Evolutionary conservation across 1,284 basidiomycete genomes (phyloP).

Genomic region (Sphagnurus paluster): DNA sequence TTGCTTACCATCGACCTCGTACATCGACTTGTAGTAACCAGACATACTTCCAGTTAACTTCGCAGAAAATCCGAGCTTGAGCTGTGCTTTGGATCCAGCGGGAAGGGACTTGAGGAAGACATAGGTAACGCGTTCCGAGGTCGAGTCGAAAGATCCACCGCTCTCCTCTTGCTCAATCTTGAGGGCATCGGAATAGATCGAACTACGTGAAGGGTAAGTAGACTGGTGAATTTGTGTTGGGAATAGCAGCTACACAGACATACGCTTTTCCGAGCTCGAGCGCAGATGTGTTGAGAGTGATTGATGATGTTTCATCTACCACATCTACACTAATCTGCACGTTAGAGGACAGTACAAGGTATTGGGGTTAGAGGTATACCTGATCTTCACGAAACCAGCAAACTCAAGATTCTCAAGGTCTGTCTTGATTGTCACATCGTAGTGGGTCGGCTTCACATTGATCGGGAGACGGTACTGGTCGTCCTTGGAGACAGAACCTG

Average conservation of each 20-base stretch:
- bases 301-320: constrained; percentile 58
- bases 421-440: constrained; percentile 83
- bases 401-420: constrained; percentile 78
- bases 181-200: constrained; percentile 61
- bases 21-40: constrained; percentile 69
- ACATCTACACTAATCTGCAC: constrained; percentile 65
- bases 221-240: background rate
- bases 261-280: constrained; percentile 70
- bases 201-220: constrained; percentile 27
- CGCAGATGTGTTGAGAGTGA: constrained; percentile 75
- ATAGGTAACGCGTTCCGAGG: constrained; percentile 66
- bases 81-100: constrained; percentile 61
- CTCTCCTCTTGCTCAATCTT: constrained; percentile 53
- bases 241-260: constrained; percentile 16
- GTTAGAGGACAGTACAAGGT: constrained; percentile 5
- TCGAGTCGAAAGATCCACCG: constrained; percentile 55
- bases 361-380: constrained; percentile 39
- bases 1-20: constrained; percentile 55
- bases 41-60: constrained; percentile 69
- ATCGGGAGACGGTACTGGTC: constrained; percentile 75
- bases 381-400: constrained; percentile 76
- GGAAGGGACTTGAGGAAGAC: constrained; percentile 56
- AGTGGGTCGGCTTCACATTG: constrained; percentile 77
- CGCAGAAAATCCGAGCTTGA: constrained; percentile 65
- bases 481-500: constrained; percentile 10